These are phyloP conservation scores for Penicillium paxilli DNA, from an alignment of 495 filamentous ascomycete genomes.

Conservation along the genomic window DNA sequence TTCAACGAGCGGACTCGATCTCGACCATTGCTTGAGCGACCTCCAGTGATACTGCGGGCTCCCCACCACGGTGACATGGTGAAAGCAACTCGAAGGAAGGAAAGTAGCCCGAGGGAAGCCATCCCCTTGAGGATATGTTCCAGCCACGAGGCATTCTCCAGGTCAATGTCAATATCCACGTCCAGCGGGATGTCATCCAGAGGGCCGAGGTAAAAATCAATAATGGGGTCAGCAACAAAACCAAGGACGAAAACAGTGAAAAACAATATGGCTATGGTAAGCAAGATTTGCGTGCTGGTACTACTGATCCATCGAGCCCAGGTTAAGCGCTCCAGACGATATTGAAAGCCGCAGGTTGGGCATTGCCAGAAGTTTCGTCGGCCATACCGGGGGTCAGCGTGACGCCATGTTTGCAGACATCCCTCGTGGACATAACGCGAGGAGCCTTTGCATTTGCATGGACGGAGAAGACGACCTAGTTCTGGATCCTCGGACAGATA, in stretches of 20 bases:
- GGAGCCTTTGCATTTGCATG: conserved; percentile 90
- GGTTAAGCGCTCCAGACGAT: conserved; percentile 74
- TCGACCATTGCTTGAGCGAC: conserved; percentile 63
- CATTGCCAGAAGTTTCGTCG: conserved; percentile 80
- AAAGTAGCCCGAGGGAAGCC: conserved; percentile 78
- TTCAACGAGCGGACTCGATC: conserved; percentile 73
- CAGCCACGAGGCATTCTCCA: conserved; percentile 57
- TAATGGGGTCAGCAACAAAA: conserved; percentile 90
- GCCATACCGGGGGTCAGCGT: conserved; percentile 65
- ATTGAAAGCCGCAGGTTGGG: conserved; percentile 83
- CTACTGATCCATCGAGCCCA: conserved; percentile 77
- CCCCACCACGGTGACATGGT: conserved; percentile 68
- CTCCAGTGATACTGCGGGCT: conserved; percentile 47
- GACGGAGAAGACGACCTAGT: conserved; percentile 78
- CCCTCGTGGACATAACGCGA: conserved; percentile 93
- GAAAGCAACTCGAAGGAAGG: conserved; percentile 79
- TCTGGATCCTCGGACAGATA: conserved; percentile 77
- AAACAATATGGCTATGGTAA: conserved; percentile 71
- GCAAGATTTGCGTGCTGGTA: conserved; percentile 55
- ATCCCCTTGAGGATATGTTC: conserved; percentile 89
- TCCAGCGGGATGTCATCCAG: conserved; percentile 46
- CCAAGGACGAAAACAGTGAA: conserved; percentile 75
- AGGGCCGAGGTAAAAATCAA: conserved; percentile 83
- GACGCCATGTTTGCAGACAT: conserved; percentile 87
- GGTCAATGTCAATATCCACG: conserved; percentile 20